Percentiles rank a stretch among this genome's conserved stretches.
phyloP scores from a whole-genome alignment of 768 basidiomycete species.

The Collybia sp. region DNA sequence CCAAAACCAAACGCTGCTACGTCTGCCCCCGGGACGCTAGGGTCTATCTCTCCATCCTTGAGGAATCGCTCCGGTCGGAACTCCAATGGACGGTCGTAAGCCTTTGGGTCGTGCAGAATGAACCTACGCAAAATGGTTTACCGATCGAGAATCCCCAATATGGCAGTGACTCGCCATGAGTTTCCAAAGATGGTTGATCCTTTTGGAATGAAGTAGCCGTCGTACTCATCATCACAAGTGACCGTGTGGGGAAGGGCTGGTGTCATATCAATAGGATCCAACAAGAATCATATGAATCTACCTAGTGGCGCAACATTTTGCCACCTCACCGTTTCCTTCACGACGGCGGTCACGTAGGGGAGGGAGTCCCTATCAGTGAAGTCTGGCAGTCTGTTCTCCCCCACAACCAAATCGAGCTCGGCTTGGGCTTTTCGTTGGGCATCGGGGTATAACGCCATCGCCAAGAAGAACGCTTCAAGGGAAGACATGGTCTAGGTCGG shows the following conservation, averaged over 20 bases:
- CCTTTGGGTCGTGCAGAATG: no score
- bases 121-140: no score
- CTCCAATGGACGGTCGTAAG: constrained; percentile 4
- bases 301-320: background rate
- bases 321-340: constrained; percentile 34
- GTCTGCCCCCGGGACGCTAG: constrained; percentile 3
- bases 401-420: constrained; percentile 32
- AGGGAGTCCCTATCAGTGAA: constrained; percentile 28
- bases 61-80: no score
- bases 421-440: constrained; percentile 30
- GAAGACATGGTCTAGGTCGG: constrained; percentile 27
- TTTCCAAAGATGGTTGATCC: background rate
- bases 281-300: background rate
- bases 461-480: constrained; percentile 28
- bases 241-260: background rate
- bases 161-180: background rate
- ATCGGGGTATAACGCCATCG: constrained; percentile 31
- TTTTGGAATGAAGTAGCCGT: no score
- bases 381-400: constrained; percentile 33
- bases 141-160: no score
- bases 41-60: background rate
- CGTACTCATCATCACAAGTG: no score
- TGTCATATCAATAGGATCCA: no score
- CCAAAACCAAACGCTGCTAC: constrained; percentile 6
- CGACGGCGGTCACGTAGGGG: constrained; percentile 30